Base-by-base conservation (phyloP, 495 filamentous ascomycete species). In the Platismatia glauca region DNA sequence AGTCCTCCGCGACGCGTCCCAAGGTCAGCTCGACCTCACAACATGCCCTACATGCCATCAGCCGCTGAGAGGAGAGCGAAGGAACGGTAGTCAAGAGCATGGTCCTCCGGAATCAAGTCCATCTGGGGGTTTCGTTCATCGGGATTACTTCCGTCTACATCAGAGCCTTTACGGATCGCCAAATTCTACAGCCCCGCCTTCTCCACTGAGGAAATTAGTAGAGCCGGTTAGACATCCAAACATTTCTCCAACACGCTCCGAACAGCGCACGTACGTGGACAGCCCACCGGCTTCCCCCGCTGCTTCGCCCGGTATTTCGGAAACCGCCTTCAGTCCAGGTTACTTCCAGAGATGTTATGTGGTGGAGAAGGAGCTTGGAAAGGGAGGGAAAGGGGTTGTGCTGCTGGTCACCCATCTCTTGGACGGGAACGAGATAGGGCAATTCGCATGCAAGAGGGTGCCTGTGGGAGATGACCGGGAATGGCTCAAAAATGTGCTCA, bases 361-460 rank as follows among this genome's bases (percentile, higher is more conserved):
- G 7, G 89, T 90, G 66, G 89, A 97, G 69, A 80, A 79, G 12
- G 86, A 91, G 68, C 80, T 98, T 7, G 94, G 94, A 18, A 83
- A 86, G 69, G 94, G 94, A 13, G 94, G 94, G 4, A 97, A 96
- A 68, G 94, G 94, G 1, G 91, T 97, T 41, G 94, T 98, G 3
- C 70, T 98, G 60, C 79, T 97, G 15, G 95, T 98, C 15, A 85
- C 86, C 53, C 94, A 98, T 76, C 77, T 96, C 59, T 80, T 98
- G 58, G 94, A 96, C 71, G 84, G 89, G 9, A 91, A 96, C 39
- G 80, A 84, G 18, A 83, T 97, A 8, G 94, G 88, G 1, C 82
- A 95, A 60, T 98, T 96, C 74, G 94, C 94, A 31, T 98, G 94
- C 79, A 98, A 98, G 72, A 84, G 94, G 43, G 91, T 98, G 1